Evolutionary conservation across 2,329 filamentous ascomycete species (phyloP).

Genomic region (Aspergillus clavatus): DNA sequence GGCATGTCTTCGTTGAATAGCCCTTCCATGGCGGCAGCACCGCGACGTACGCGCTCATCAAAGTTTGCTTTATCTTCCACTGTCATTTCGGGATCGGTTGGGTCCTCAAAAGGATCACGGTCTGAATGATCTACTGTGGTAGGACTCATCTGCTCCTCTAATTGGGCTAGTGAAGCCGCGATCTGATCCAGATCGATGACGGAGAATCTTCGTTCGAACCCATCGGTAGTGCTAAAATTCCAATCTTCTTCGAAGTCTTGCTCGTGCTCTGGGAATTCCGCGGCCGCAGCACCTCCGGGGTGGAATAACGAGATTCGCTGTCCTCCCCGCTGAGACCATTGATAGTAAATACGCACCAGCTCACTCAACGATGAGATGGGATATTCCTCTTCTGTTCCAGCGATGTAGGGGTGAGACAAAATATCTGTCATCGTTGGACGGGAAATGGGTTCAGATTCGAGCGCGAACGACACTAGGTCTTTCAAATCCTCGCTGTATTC

Average conservation of each 20-base stretch:
- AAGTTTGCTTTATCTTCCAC: constrained; percentile 49
- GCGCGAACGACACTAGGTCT: constrained; percentile 41
- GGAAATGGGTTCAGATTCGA: constrained; percentile 40
- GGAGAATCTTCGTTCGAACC: constrained; percentile 52
- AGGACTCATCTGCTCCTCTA: constrained; percentile 40
- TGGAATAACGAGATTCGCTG: constrained; percentile 56
- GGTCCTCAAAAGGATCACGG: constrained; percentile 27
- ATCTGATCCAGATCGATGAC: constrained; percentile 45
- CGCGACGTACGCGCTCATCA: constrained; percentile 54
- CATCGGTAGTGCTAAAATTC: constrained; percentile 62
- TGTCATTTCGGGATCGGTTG: constrained; percentile 32
- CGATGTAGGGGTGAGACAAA: constrained; percentile 44
- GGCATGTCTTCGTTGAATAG: constrained; percentile 53
- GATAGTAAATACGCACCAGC: constrained; percentile 46
- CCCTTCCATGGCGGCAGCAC: constrained; percentile 52
- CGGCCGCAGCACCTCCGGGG: constrained; percentile 54
- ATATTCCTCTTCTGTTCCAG: constrained; percentile 39
- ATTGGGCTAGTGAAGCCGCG: constrained; percentile 42
- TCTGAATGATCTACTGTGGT: constrained; percentile 18
- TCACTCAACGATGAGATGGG: constrained; percentile 43
- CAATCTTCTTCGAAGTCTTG: constrained; percentile 50
- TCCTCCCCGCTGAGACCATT: constrained; percentile 46
- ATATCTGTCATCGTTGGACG: constrained; percentile 46
- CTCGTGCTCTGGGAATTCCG: constrained; percentile 45
- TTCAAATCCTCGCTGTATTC: constrained; percentile 43